Evolutionary conservation across 2,329 filamentous ascomycete genomes (phyloP).

Genomic region (Claviceps humidiphila): DNA sequence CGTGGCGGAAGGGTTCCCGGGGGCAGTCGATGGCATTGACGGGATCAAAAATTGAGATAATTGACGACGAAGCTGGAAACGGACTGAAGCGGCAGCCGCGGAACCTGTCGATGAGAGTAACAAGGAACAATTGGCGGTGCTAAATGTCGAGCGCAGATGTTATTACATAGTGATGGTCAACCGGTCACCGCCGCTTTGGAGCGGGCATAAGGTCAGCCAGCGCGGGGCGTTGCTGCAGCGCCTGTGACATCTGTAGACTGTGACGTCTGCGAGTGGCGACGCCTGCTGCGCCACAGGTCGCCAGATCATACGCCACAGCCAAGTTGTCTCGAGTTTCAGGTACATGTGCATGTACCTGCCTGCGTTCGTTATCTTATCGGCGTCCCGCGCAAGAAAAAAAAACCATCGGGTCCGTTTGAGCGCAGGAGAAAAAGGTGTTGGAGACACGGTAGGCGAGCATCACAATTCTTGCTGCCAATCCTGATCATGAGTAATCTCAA

Average conservation of each 20-base stretch:
- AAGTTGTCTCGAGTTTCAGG: no score
- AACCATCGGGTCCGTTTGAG: not conserved
- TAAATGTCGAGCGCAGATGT: no score
- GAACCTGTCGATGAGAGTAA: not conserved
- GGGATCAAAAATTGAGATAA: not conserved
- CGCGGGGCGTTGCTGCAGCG: not conserved
- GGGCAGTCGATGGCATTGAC: slow-evolving; percentile 3
- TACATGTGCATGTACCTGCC: not conserved
- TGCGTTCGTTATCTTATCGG: slow-evolving; percentile 12
- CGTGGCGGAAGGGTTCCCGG: not conserved
- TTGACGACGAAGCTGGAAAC: not conserved
- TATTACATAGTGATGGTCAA: no score
- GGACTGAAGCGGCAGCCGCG: not conserved
- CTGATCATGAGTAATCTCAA: slow-evolving; percentile 42
- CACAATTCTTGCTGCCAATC: slow-evolving; percentile 3
- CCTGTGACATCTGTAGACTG: not conserved
- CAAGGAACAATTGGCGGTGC: not conserved
- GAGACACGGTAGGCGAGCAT: not conserved
- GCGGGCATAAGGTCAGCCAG: not conserved
- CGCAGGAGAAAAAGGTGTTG: not conserved
- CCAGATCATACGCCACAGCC: no score
- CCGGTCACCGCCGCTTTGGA: not conserved
- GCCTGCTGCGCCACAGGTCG: not conserved
- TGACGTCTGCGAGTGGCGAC: not conserved
- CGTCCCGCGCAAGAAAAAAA: slow-evolving; percentile 12